Conservation (phyloP, 176 grass and related monocot genomes). For the Oryza glumipatula region DNA sequence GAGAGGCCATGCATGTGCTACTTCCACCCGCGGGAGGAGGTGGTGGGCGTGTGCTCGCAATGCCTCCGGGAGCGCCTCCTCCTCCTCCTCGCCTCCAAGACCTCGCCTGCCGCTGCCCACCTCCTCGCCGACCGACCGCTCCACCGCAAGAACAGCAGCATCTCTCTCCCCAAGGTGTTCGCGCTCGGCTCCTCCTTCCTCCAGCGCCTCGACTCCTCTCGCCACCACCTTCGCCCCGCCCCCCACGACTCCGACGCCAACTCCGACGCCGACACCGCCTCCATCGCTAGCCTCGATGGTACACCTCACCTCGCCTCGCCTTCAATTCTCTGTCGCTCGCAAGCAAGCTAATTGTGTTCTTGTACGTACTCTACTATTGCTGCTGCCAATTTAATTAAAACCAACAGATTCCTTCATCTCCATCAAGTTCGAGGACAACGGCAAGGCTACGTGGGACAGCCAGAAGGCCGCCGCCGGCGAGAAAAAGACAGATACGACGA, state of each 20-base stretch:
- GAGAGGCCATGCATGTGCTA: constrained; percentile 37
- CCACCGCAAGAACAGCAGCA: constrained; percentile 48
- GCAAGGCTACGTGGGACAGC: constrained; percentile 65
- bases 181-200: constrained; percentile 80
- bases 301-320: not conserved
- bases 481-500: not conserved
- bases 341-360: not conserved
- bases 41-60: constrained; percentile 74
- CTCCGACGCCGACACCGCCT: constrained; percentile 22
- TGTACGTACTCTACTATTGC: not conserved
- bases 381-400: not conserved
- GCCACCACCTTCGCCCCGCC: not conserved
- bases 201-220: constrained; percentile 69
- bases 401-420: constrained; percentile 91
- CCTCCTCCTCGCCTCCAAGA: constrained; percentile 55
- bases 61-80: constrained; percentile 87
- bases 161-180: constrained; percentile 68
- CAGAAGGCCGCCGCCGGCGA: not conserved
- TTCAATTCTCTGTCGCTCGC: too few species aligned
- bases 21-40: constrained; percentile 66
- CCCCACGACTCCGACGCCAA: not conserved
- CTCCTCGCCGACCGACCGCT: not conserved
- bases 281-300: constrained; percentile 80
- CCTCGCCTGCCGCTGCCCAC: not conserved
- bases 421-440: constrained; percentile 98